A percentile compares a stretch with the other conserved stretches of the same genome.
Evolutionary conservation across 208 protist species (phyloP).

Genomic region (Spongospora subterranea): DNA sequence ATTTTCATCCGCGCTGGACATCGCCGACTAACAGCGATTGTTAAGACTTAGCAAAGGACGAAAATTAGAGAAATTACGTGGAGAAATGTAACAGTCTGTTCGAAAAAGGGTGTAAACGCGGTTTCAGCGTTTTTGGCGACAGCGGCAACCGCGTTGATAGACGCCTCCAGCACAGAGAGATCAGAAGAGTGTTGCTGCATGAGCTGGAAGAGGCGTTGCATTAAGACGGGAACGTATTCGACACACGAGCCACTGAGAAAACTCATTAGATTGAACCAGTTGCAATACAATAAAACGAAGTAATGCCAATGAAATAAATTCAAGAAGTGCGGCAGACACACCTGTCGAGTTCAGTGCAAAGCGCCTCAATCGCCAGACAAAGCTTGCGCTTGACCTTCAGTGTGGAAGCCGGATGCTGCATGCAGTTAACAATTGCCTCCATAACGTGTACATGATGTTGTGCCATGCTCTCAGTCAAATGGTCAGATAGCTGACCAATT

Average conservation of each 20-base stretch:
- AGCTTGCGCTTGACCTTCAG: constrained; percentile 44
- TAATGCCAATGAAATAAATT: too few relatives aligned
- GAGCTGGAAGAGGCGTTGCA: constrained; percentile 29
- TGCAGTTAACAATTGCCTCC: constrained; percentile 27
- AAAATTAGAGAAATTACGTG: too few relatives aligned
- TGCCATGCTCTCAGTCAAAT: constrained; percentile 11
- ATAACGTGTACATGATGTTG: constrained; percentile 19
- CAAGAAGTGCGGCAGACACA: too few relatives aligned
- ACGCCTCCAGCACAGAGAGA: not conserved
- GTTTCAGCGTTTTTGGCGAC: constrained; percentile 33
- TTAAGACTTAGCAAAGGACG: too few relatives aligned
- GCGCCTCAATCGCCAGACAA: constrained; percentile 36
- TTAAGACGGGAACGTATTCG: not conserved
- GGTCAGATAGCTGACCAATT: constrained; percentile 39
- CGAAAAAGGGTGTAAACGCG: constrained; percentile 4
- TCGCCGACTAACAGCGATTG: too few relatives aligned
- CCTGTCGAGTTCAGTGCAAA: not conserved
- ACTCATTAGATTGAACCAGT: not conserved
- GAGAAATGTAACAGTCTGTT: not conserved
- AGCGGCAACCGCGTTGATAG: constrained; percentile 21
- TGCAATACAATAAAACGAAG: too few relatives aligned
- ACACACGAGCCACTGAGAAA: not conserved
- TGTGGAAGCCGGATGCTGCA: constrained; percentile 6
- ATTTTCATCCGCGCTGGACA: not conserved
- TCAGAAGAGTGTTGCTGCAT: not conserved